Evolutionary conservation across 164 flowering plant species (phyloP).

Genomic region (Santalum album): DNA sequence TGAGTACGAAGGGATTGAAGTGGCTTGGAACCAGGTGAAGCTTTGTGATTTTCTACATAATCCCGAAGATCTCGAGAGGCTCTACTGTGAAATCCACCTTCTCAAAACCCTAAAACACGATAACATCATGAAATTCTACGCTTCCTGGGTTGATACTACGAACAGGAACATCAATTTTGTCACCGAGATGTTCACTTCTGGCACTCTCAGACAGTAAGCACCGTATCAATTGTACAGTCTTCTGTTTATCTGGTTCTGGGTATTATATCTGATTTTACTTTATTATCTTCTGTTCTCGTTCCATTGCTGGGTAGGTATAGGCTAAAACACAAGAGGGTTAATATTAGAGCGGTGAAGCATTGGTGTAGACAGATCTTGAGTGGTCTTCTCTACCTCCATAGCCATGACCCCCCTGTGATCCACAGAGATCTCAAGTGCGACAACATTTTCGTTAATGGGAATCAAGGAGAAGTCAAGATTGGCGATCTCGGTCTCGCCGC

Average conservation of each 20-base stretch:
- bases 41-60: conserved; percentile 68
- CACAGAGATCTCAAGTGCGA: conserved; percentile 99
- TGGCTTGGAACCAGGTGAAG: conserved; percentile 98
- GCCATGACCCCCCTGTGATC: conserved; percentile 84
- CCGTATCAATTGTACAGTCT: neutral
- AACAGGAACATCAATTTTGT: conserved; percentile 90
- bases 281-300: neutral
- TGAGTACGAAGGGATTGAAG: conserved; percentile 95
- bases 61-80: conserved; percentile 84
- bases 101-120: conserved; percentile 84
- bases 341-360: conserved; percentile 88
- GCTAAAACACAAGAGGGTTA: conserved; percentile 79
- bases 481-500: conserved; percentile 98
- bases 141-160: conserved; percentile 87
- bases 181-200: conserved; percentile 97
- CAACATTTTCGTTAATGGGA: conserved; percentile 90
- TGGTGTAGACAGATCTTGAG: conserved; percentile 95
- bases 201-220: conserved; percentile 89
- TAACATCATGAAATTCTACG: conserved; percentile 90
- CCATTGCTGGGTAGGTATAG: conserved; percentile 47
- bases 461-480: conserved; percentile 92
- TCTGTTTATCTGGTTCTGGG: neutral
- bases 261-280: conserved; percentile 1
- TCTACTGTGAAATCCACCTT: conserved; percentile 87
- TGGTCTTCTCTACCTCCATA: conserved; percentile 88